These are phyloP conservation scores for Epichloe aotearoae DNA, from an alignment of 2,329 filamentous ascomycete species.

Conservation along the genomic window DNA sequence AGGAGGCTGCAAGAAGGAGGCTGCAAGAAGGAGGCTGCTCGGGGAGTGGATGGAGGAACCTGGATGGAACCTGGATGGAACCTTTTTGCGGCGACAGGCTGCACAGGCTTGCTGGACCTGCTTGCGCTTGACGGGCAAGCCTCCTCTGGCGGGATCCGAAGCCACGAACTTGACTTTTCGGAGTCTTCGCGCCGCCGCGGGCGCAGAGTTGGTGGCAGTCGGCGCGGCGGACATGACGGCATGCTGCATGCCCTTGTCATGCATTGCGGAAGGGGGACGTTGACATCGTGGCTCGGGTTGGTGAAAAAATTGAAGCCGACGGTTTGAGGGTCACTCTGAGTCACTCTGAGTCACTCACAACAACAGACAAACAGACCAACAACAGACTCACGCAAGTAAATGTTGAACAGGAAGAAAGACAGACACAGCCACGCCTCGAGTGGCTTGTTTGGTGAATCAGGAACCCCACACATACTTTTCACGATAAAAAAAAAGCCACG, in stretches of 20 bases:
- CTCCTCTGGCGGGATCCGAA: conserved; percentile 34
- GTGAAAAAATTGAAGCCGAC: not conserved
- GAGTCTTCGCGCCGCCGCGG: conserved; percentile 20
- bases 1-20: not conserved
- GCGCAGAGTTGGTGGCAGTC: conserved; percentile 1
- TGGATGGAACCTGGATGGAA: conserved; percentile 18
- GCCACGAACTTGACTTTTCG: conserved; percentile 41
- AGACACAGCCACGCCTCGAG: not conserved
- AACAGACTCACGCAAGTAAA: too few species aligned
- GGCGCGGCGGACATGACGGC: conserved; percentile 11
- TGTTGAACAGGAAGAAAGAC: too few species aligned
- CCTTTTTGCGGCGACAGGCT: conserved; percentile 42
- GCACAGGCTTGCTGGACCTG: conserved; percentile 46
- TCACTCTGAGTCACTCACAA: not conserved
- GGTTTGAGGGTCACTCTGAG: too few species aligned
- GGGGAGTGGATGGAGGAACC: conserved; percentile 25
- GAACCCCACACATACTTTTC: too few species aligned
- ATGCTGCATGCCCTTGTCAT: conserved; percentile 1
- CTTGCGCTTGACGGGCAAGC: conserved; percentile 44
- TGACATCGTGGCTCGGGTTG: not conserved
- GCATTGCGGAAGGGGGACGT: not conserved
- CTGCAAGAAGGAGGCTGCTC: not conserved
- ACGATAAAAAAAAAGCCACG: too few species aligned
- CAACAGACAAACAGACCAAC: too few species aligned
- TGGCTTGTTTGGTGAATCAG: not conserved